phyloP scores from a whole-genome alignment of 2,329 filamentous ascomycete genomes.

The Fusarium equiseti region DNA sequence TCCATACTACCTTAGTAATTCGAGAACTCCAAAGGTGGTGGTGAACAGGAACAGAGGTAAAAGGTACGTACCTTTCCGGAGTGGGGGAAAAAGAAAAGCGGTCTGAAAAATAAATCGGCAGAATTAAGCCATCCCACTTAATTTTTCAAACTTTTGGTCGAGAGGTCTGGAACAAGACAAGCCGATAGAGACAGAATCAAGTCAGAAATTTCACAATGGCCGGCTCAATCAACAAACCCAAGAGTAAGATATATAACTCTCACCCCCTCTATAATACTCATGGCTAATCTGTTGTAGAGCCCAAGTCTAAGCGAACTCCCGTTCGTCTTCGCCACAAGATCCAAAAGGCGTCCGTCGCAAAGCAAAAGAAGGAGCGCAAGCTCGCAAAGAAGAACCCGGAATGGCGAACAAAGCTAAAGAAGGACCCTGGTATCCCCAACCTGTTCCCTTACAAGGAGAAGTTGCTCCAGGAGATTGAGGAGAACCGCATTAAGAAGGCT shows the following conservation, averaged over 20 bases:
- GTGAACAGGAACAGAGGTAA: not conserved
- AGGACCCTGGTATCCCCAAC: slow-evolving; percentile 97
- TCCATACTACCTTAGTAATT: not conserved
- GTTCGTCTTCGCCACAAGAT: slow-evolving; percentile 96
- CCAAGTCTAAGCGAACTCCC: slow-evolving; percentile 91
- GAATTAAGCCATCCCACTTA: slow-evolving; percentile 55
- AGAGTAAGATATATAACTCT: slow-evolving; percentile 56
- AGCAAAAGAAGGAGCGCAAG: slow-evolving; percentile 92
- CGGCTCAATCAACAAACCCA: slow-evolving; percentile 67
- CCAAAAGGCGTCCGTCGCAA: slow-evolving; percentile 88
- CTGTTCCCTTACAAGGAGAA: slow-evolving; percentile 98
- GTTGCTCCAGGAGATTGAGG: slow-evolving; percentile 93
- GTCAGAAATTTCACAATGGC: slow-evolving; percentile 57
- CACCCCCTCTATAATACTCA: not conserved
- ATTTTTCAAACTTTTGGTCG: slow-evolving; percentile 51
- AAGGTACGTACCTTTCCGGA: slow-evolving; percentile 30
- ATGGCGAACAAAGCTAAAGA: slow-evolving; percentile 96
- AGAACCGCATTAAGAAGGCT: slow-evolving; percentile 81
- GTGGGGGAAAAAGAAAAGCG: slow-evolving; percentile 47
- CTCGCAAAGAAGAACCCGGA: slow-evolving; percentile 94
- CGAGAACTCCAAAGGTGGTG: not conserved
- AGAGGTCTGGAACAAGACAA: slow-evolving; percentile 21
- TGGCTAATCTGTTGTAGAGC: slow-evolving; percentile 68
- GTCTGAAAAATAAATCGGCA: slow-evolving; percentile 50
- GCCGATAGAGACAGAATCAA: slow-evolving; percentile 13